Base-by-base conservation (phyloP, 176 grass and related monocot genomes). In the Secale cereale region DNA sequence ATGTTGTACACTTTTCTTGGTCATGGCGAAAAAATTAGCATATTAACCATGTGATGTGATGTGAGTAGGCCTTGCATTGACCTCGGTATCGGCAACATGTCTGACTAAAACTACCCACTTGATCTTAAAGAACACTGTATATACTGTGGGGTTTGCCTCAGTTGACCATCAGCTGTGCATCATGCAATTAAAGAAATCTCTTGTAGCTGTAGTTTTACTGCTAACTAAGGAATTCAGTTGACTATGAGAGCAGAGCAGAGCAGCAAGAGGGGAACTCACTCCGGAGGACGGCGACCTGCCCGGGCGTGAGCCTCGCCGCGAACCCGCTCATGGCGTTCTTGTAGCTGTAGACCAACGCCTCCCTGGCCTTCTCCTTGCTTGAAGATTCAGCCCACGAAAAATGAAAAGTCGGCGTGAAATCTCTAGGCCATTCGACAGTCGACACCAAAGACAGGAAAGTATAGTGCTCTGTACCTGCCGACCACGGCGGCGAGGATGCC, bases 291-390 rank as follows among this genome's bases (percentile, higher is more conserved):
- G 84, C 64, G 20, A 92, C 41, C 90, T 97, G 90, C 73, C 76
- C 14, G 20, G 41, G 86, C 61, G 95, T 94, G 78, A 97, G 87
- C 63, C 78, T 94, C 22, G 92, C 92, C 1, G 95, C 76, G 87
- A 97, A 97, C 54, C 95, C 92, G 74, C 90, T 92, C 29, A 59
- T 35, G 2, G 76, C 88, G 11, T 70, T 62, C 35, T 8, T 82
- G 83, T 92, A 97, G 65, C 88, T 91, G 85, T 97, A 94, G 65
- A 97, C n/a, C 43, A 94, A 6, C 70, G 86, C 86, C 27, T 35
- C n/a, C 78, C 82, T 87, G 40, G 95, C 95, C 8, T 48, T 91
- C 28, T 78, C 84, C 86, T 91, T 76, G 73, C 95, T 97, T 83
- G 1, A 14, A 69, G 25, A 25, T 8, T 19, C 8, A 39, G 37